These are phyloP conservation scores for Creolimax fragrantissima DNA, from an alignment of 78 protist genomes.

Conservation along the genomic window DNA sequence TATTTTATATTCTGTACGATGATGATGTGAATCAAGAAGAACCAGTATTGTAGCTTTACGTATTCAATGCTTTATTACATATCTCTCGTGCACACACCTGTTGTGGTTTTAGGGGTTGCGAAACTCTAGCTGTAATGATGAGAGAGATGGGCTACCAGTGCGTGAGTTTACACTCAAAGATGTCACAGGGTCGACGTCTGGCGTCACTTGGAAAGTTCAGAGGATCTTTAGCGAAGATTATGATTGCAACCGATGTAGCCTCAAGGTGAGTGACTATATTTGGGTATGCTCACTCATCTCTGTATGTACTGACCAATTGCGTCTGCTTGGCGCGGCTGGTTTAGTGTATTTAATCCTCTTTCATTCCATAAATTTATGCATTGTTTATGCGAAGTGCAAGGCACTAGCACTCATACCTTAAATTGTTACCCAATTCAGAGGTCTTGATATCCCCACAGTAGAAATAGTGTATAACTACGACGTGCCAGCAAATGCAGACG, in stretches of 20 bases:
- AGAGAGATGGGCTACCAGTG: conserved; percentile 40
- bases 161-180: conserved; percentile 29
- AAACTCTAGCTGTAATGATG: conserved; percentile 61
- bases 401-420: not conserved
- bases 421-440: conserved; percentile 14
- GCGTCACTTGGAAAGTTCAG: conserved; percentile 32
- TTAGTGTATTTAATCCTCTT: too few relatives aligned
- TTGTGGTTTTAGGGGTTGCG: conserved; percentile 47
- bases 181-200: conserved; percentile 34
- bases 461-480: conserved; percentile 88
- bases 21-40: too few relatives aligned
- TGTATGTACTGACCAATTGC: too few relatives aligned
- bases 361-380: too few relatives aligned
- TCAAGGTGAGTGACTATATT: not conserved
- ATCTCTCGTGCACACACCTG: conserved; percentile 24
- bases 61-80: too few relatives aligned
- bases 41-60: too few relatives aligned
- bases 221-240: not conserved
- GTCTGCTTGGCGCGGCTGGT: too few relatives aligned
- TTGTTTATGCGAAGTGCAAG: too few relatives aligned
- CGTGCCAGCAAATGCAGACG: conserved; percentile 66
- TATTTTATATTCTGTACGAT: too few relatives aligned
- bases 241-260: conserved; percentile 77
- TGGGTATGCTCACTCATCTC: not conserved
- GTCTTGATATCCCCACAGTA: conserved; percentile 91